phyloP scores from a whole-genome alignment of 805 yeast species.

The Lipomyces sp. region DNA sequence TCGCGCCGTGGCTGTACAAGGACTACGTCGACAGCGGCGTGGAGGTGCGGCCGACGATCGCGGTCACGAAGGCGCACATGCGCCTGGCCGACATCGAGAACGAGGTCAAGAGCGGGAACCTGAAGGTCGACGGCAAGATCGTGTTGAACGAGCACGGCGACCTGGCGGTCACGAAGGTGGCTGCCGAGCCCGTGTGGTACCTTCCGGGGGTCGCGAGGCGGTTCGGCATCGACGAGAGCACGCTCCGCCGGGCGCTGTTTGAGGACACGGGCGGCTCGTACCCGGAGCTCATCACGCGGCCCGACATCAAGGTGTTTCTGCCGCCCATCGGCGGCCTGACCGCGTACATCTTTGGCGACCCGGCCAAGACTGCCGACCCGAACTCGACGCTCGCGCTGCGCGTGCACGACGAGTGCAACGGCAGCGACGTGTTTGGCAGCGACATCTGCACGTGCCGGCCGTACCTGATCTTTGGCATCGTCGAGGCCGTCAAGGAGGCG shows the following conservation, averaged over 20 bases:
- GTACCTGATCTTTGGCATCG: constrained; percentile 60
- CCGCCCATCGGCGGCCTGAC: constrained; percentile 71
- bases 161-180: constrained; percentile 58
- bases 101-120: constrained; percentile 52
- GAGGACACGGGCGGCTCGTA: constrained; percentile 71
- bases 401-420: constrained; percentile 68
- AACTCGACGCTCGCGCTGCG: constrained; percentile 53
- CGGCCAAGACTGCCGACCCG: constrained; percentile 52
- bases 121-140: constrained; percentile 57
- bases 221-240: constrained; percentile 54
- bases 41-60: constrained; percentile 61
- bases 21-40: constrained; percentile 44
- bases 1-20: constrained; percentile 57
- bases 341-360: constrained; percentile 63
- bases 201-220: constrained; percentile 67
- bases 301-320: constrained; percentile 60
- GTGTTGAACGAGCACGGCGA: constrained; percentile 61
- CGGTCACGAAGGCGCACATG: constrained; percentile 64
- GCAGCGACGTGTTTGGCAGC: constrained; percentile 65
- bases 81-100: constrained; percentile 57
- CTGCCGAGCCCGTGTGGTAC: constrained; percentile 70
- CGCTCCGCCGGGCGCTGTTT: constrained; percentile 57
- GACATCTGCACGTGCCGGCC: constrained; percentile 72
- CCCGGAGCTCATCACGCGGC: constrained; percentile 65
- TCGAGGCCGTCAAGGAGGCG: constrained; percentile 66